A percentile compares a stretch with the other conserved stretches of the same genome.
phyloP scores from a whole-genome alignment of 345 rosid genomes.

The Brassica napus region DNA sequence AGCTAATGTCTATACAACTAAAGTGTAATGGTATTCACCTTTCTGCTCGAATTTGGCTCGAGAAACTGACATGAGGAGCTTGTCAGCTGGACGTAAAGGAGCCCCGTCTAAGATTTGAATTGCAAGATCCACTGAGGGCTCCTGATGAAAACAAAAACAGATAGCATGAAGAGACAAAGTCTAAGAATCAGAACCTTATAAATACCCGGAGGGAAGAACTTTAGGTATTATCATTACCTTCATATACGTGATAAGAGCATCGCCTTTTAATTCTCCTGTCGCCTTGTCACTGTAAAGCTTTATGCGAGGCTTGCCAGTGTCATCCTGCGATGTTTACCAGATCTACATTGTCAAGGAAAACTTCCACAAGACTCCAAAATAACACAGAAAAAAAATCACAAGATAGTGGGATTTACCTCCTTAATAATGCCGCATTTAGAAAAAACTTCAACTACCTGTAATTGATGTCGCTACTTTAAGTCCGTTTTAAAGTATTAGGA shows the following conservation, averaged over 20 bases:
- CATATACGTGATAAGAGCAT: constrained; percentile 87
- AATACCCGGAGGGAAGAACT: constrained; percentile 30
- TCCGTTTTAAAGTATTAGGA: constrained; percentile 12
- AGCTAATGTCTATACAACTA: constrained; percentile 21
- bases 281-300: constrained; percentile 88
- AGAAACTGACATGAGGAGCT: constrained; percentile 74
- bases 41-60: constrained; percentile 92
- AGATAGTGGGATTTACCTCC: constrained; percentile 58
- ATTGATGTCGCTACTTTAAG: constrained; percentile 36
- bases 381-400: background rate
- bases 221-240: constrained; percentile 55
- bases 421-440: constrained; percentile 97
- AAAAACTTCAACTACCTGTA: constrained; percentile 86
- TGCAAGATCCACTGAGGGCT: constrained; percentile 95
- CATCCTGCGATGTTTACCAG: constrained; percentile 60
- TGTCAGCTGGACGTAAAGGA: constrained; percentile 83
- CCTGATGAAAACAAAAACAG: constrained; percentile 48
- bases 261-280: constrained; percentile 89
- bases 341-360: constrained; percentile 15
- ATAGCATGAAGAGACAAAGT: constrained; percentile 11
- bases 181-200: constrained; percentile 8
- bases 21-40: constrained; percentile 49
- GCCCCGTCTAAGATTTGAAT: constrained; percentile 86
- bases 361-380: constrained; percentile 4
- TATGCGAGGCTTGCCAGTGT: constrained; percentile 82